Conservation (phyloP, 306 rosid genomes). For the Psophocarpus tetragonolobus region DNA sequence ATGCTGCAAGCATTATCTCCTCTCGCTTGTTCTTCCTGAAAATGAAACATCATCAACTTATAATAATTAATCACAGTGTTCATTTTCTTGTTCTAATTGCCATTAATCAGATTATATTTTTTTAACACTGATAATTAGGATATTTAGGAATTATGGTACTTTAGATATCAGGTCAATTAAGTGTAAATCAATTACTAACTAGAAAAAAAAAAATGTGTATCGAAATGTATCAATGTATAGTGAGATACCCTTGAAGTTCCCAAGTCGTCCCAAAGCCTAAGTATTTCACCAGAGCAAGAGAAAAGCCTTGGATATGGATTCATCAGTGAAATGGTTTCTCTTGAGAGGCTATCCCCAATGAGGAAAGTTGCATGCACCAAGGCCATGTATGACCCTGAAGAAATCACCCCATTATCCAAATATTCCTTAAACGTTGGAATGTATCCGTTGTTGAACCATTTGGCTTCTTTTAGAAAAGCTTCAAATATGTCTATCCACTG, state of each 20-base stretch:
- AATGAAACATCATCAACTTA: background rate
- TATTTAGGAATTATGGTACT: background rate
- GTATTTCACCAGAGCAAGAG: constrained; percentile 47
- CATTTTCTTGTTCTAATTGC: background rate
- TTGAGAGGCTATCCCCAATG: constrained; percentile 35
- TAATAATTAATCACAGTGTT: background rate
- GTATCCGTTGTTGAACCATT: constrained; percentile 40
- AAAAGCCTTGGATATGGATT: constrained; percentile 50
- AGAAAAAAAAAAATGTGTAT: background rate
- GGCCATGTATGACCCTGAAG: constrained; percentile 55
- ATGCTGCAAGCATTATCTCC: constrained; percentile 48
- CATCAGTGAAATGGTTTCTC: constrained; percentile 40
- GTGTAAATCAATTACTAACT: background rate
- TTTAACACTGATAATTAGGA: background rate
- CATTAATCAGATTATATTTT: background rate
- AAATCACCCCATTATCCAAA: constrained; percentile 45
- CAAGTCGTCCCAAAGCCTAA: constrained; percentile 53
- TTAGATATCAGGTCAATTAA: background rate
- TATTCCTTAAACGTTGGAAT: constrained; percentile 37
- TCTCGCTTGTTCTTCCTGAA: constrained; percentile 50
- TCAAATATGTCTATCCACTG: constrained; percentile 58
- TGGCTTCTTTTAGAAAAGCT: constrained; percentile 54
- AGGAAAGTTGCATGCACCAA: constrained; percentile 50
- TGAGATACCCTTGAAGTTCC: constrained; percentile 49
- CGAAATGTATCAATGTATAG: background rate